Evolutionary conservation across 345 rosid species (phyloP).

Genomic region (Psidium friedrichsthalianum): DNA sequence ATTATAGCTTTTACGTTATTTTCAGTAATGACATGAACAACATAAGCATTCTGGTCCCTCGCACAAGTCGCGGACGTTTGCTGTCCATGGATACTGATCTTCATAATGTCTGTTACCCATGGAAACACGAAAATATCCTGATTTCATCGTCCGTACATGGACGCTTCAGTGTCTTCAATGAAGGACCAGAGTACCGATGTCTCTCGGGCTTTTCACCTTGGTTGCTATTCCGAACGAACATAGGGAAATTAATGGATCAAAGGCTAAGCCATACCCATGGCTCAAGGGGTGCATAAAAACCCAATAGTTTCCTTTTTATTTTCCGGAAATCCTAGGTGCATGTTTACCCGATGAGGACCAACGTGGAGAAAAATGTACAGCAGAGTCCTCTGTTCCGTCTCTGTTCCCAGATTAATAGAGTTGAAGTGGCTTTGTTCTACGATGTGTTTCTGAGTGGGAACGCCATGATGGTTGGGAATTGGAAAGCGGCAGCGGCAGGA

Average conservation of each 20-base stretch:
- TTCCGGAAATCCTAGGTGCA: not conserved
- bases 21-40: not conserved
- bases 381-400: not conserved
- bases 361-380: not conserved
- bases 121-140: constrained; percentile 56
- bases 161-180: constrained; percentile 10
- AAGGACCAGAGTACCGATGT: constrained; percentile 17
- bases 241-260: not conserved
- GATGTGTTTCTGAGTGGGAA: not conserved
- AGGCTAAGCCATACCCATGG: not conserved
- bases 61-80: constrained; percentile 62
- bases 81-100: constrained; percentile 83
- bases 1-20: not conserved
- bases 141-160: constrained; percentile 33
- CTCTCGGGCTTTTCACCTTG: constrained; percentile 36
- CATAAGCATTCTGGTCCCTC: not conserved
- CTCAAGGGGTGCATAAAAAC: not conserved
- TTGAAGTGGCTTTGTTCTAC: not conserved
- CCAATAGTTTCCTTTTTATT: not conserved
- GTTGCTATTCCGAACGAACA: constrained; percentile 36
- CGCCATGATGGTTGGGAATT: not conserved
- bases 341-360: not conserved
- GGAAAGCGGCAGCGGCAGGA: not conserved
- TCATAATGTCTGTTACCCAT: too few species aligned
- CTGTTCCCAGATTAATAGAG: not conserved